phyloP scores from a whole-genome alignment of 768 basidiomycete genomes.

The Amanita rimosa region DNA sequence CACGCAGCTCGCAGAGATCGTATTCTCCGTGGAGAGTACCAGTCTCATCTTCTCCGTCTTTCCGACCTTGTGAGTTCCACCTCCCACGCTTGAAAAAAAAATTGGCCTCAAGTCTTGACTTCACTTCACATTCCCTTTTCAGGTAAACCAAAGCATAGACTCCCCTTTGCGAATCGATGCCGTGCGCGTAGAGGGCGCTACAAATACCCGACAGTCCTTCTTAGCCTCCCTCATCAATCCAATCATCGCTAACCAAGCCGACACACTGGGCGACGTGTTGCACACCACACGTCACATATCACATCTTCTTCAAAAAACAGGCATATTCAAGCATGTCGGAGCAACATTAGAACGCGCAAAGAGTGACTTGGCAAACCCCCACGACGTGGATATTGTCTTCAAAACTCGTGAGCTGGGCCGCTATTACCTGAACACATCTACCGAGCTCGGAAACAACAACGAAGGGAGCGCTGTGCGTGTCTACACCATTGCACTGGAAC shows the following conservation, averaged over 20 bases:
- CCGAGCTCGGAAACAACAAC: constrained; percentile 85
- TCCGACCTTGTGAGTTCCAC: constrained; percentile 44
- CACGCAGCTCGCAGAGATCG: constrained; percentile 64
- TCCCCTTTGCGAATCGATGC: constrained; percentile 59
- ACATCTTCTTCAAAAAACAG: constrained; percentile 56
- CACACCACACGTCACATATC: constrained; percentile 59
- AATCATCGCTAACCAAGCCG: constrained; percentile 21
- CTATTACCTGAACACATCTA: constrained; percentile 70
- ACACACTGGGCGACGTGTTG: constrained; percentile 55
- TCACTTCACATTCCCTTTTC: neutral
- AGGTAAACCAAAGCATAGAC: constrained; percentile 63
- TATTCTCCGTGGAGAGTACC: constrained; percentile 66
- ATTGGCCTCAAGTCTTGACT: too few species aligned
- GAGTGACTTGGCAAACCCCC: constrained; percentile 37
- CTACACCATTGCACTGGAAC: neutral
- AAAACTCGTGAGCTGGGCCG: constrained; percentile 66
- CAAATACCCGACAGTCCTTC: constrained; percentile 67
- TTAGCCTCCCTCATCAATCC: constrained; percentile 72
- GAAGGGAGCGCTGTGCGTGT: constrained; percentile 84
- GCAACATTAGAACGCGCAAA: constrained; percentile 50
- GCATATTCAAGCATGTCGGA: constrained; percentile 63
- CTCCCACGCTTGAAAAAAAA: neutral
- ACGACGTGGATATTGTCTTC: constrained; percentile 75
- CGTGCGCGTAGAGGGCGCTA: constrained; percentile 74
- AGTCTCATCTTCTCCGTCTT: constrained; percentile 52